phyloP scores from a whole-genome alignment of 352 stramenopile species.

The Pythium apleroticum region DNA sequence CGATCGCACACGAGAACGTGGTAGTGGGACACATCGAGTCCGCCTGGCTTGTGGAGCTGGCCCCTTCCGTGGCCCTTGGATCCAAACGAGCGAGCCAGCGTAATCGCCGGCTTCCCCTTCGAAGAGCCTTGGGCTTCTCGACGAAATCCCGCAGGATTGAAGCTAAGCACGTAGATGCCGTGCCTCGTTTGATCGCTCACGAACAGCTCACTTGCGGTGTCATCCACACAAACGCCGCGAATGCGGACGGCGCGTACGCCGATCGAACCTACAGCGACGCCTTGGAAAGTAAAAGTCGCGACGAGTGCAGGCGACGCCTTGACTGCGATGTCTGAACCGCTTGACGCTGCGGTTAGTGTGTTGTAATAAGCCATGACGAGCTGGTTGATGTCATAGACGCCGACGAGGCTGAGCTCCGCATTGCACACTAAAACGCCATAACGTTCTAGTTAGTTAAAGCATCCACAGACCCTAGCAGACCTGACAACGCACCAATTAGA shows the following conservation, averaged over 20 bases:
- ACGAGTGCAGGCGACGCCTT: not conserved
- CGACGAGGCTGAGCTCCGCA: constrained; percentile 2
- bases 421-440: constrained; percentile 16
- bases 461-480: no score
- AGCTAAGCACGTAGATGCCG: constrained; percentile 43
- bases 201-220: constrained; percentile 58
- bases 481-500: constrained; percentile 17
- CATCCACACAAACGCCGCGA: constrained; percentile 47
- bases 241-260: not conserved
- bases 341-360: no score
- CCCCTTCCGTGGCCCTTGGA: constrained; percentile 31
- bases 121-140: not conserved
- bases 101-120: constrained; percentile 7
- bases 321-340: not conserved
- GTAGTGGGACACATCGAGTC: constrained; percentile 65
- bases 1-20: constrained; percentile 63
- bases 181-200: constrained; percentile 54
- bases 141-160: constrained; percentile 27
- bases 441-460: not conserved
- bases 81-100: constrained; percentile 31
- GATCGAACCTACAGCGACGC: no score
- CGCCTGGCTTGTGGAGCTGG: constrained; percentile 42
- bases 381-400: constrained; percentile 17
- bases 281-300: constrained; percentile 1
- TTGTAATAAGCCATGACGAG: constrained; percentile 6